Conservation (phyloP, 2,329 filamentous ascomycete genomes). For the Ophiostoma australiae region DNA sequence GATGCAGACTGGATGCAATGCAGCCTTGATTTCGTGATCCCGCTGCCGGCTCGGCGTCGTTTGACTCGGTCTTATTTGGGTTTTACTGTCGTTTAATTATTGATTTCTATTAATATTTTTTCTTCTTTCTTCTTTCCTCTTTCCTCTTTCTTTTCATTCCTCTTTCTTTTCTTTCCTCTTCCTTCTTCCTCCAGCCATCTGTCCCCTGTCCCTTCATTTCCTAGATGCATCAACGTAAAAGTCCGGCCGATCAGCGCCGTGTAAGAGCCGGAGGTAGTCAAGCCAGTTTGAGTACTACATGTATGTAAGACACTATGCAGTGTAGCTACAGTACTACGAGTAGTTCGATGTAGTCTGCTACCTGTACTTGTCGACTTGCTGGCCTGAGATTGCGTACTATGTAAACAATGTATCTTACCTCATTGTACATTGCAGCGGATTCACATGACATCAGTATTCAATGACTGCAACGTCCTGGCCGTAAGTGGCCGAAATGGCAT, state of each 20-base stretch:
- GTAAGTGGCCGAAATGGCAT: not conserved
- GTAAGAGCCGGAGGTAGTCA: conserved; percentile 4
- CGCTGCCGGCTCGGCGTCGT: conserved; percentile 8
- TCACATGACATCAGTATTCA: not conserved
- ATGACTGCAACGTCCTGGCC: conserved; percentile 4
- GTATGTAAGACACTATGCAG: too few relatives aligned
- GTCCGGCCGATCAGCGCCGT: conserved; percentile 7
- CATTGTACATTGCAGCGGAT: not conserved
- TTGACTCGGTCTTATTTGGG: conserved; percentile 7
- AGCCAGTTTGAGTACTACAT: not conserved
- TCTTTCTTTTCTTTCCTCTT: not conserved
- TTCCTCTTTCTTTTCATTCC: not conserved
- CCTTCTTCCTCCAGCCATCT: too few relatives aligned
- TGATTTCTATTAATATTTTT: not conserved
- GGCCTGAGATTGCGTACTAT: not conserved
- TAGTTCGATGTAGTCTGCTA: too few relatives aligned
- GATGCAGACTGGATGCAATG: conserved; percentile 2
- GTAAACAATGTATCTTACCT: not conserved
- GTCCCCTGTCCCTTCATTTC: not conserved
- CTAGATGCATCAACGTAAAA: not conserved
- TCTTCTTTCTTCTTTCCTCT: not conserved
- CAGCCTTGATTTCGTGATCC: conserved; percentile 13
- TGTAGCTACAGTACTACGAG: too few relatives aligned
- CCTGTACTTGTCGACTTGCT: not conserved
- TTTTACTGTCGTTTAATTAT: too few relatives aligned